phyloP scores from a whole-genome alignment of 2,329 filamentous ascomycete genomes.

The Triangularia verruculosa region DNA sequence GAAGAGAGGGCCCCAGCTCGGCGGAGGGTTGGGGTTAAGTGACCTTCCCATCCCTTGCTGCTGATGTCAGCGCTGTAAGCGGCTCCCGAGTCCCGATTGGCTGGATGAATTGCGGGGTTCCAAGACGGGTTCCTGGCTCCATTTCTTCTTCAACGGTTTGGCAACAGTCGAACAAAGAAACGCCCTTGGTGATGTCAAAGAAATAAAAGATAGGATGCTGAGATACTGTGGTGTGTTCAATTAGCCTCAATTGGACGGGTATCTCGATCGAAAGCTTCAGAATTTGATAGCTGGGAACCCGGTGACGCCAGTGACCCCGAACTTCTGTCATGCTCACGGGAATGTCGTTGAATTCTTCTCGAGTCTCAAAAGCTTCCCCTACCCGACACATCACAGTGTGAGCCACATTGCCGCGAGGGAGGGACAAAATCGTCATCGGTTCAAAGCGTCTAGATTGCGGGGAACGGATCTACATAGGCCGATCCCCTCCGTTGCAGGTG shows the following conservation, averaged over 20 bases:
- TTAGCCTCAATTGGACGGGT: neutral
- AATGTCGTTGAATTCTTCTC: neutral
- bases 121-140: neutral
- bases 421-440: neutral
- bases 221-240: neutral
- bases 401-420: neutral
- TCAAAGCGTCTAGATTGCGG: no score
- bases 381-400: neutral
- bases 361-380: neutral
- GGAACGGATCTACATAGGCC: neutral
- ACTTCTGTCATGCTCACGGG: neutral
- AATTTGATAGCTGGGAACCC: neutral
- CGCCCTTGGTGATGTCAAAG: neutral
- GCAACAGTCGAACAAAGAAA: neutral
- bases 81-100: slow-evolving; percentile 2
- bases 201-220: neutral
- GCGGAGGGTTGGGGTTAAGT: neutral
- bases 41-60: neutral
- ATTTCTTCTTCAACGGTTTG: neutral
- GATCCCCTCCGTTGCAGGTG: neutral
- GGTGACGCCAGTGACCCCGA: neutral
- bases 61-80: neutral
- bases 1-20: neutral
- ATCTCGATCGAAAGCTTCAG: neutral
- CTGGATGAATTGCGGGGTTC: slow-evolving; percentile 4